Percentiles rank a stretch among this genome's conserved stretches.
Evolutionary conservation across 148 eudicot species (phyloP).

Genomic region (Fagopyrum esculentum): DNA sequence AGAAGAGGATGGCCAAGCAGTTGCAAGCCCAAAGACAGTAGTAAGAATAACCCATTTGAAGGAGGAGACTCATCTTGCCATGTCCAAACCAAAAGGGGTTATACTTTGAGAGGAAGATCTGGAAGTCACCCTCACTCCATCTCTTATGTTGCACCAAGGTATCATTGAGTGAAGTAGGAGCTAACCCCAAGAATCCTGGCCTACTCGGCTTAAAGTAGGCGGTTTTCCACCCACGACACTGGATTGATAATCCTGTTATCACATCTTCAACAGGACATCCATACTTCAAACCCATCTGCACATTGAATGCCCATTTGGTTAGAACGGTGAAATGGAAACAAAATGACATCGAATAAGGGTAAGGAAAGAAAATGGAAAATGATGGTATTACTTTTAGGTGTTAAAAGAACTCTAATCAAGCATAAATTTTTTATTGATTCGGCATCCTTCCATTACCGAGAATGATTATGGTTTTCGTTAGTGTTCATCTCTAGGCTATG

Average conservation of each 20-base stretch:
- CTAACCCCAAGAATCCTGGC: constrained; percentile 53
- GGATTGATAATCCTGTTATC: constrained; percentile 70
- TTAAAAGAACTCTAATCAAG: too few relatives aligned
- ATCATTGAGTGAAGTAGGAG: constrained; percentile 51
- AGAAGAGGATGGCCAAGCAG: constrained; percentile 41
- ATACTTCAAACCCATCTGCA: constrained; percentile 73
- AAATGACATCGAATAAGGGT: too few relatives aligned
- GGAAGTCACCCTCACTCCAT: constrained; percentile 86
- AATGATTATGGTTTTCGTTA: too few relatives aligned
- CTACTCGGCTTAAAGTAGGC: constrained; percentile 44
- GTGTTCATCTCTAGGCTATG: too few relatives aligned
- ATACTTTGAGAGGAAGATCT: constrained; percentile 51
- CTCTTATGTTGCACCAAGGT: constrained; percentile 68
- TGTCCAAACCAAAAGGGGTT: constrained; percentile 56
- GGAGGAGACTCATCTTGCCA: constrained; percentile 38
- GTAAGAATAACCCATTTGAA: constrained; percentile 37
- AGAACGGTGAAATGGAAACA: too few relatives aligned
- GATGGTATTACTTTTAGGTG: too few relatives aligned
- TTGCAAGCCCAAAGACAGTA: constrained; percentile 60
- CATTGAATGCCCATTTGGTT: too few relatives aligned
- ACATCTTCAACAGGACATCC: constrained; percentile 80
- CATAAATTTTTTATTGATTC: too few relatives aligned
- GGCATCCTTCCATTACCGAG: rapidly evolving
- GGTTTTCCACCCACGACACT: constrained; percentile 77
- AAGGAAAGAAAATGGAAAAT: too few relatives aligned